Conservation (phyloP, 768 basidiomycete genomes). For the Tulasnella sp. region DNA sequence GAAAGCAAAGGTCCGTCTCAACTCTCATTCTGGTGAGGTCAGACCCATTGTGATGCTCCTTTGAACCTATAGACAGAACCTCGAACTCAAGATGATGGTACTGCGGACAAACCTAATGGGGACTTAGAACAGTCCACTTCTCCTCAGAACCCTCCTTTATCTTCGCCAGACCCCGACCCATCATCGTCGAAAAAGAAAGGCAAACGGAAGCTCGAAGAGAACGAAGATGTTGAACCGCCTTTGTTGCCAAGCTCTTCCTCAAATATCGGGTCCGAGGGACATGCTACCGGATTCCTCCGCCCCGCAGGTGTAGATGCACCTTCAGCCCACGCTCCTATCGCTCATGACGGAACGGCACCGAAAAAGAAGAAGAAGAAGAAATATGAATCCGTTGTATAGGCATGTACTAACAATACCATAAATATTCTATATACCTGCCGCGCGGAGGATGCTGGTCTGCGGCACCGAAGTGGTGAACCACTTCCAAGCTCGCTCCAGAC, state of each 20-base stretch:
- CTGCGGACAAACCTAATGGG: neutral
- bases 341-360: neutral
- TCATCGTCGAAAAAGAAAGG: neutral
- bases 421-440: neutral
- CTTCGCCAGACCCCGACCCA: neutral
- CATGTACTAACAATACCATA: neutral
- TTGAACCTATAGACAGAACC: neutral
- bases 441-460: neutral
- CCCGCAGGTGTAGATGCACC: conserved; percentile 10
- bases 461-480: neutral
- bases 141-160: neutral
- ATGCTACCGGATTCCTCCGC: neutral
- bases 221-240: neutral
- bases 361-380: neutral
- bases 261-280: neutral
- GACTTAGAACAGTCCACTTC: neutral
- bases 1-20: neutral
- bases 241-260: neutral
- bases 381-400: neutral
- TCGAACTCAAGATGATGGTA: neutral
- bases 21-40: neutral
- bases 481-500: too few relatives aligned
- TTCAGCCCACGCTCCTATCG: neutral
- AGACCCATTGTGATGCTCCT: neutral
- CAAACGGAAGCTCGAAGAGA: neutral